Conservation (phyloP, 768 basidiomycete genomes). For the Exidia glandulosa region DNA sequence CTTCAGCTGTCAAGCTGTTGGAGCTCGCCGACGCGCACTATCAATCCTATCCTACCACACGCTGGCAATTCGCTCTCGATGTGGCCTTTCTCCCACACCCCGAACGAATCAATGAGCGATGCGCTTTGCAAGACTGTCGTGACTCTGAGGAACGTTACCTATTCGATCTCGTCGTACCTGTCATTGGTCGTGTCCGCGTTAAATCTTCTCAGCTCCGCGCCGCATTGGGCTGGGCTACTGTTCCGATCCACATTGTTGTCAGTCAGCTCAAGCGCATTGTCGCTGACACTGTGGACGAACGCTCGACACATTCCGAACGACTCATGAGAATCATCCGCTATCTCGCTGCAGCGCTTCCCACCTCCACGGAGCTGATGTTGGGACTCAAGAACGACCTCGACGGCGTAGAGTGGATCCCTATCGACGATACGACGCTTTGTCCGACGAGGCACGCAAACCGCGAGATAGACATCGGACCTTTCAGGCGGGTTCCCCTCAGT, state of each 20-base stretch:
- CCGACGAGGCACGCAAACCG: not conserved
- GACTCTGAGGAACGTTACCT: not conserved
- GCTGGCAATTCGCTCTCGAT: not conserved
- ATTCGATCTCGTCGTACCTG: not conserved
- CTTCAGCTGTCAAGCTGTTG: not conserved
- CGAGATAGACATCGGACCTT: not conserved
- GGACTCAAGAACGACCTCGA: not conserved
- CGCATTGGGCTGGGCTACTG: not conserved
- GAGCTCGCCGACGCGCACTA: not conserved
- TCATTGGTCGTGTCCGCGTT: not conserved
- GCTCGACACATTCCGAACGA: not conserved
- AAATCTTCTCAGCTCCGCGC: not conserved
- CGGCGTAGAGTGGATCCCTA: not conserved
- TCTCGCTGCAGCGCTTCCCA: not conserved
- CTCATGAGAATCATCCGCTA: not conserved
- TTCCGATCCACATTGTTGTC: not conserved
- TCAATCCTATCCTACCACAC: not conserved
- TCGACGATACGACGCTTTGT: not conserved
- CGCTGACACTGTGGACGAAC: not conserved
- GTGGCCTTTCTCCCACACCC: not conserved
- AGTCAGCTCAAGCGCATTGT: not conserved
- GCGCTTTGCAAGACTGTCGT: not conserved
- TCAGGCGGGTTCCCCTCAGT: not conserved
- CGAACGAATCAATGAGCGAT: not conserved
- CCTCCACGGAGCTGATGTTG: not conserved